phyloP scores from a whole-genome alignment of 768 basidiomycete species.

The Galerina marginata region DNA sequence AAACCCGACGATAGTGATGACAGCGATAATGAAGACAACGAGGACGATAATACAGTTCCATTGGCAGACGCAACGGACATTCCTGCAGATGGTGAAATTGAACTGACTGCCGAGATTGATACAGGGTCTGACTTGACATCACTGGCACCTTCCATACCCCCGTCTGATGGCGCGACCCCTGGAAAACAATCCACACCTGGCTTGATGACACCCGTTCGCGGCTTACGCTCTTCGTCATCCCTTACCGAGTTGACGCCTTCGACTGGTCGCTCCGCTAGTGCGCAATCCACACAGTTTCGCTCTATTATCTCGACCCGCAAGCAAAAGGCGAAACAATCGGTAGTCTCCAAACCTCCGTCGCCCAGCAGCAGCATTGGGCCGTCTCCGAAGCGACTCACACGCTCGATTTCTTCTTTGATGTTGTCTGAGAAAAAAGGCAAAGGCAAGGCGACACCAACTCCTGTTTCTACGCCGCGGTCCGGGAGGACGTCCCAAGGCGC shows the following conservation, averaged over 20 bases:
- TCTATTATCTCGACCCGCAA: constrained; percentile 66
- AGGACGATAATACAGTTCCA: constrained; percentile 52
- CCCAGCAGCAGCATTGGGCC: constrained; percentile 21
- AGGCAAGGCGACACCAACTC: constrained; percentile 43
- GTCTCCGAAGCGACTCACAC: constrained; percentile 36
- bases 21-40: constrained; percentile 53
- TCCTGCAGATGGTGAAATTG: constrained; percentile 57
- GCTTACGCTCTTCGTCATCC: constrained; percentile 44
- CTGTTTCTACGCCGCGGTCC: constrained; percentile 34
- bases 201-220: constrained; percentile 37
- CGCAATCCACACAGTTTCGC: constrained; percentile 46
- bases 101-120: constrained; percentile 55
- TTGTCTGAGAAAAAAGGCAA: constrained; percentile 39
- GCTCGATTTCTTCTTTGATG: constrained; percentile 35
- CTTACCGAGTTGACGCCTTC: constrained; percentile 48
- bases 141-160: constrained; percentile 43
- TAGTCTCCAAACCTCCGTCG: constrained; percentile 17
- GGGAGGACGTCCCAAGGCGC: constrained; percentile 24
- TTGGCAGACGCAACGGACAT: constrained; percentile 52
- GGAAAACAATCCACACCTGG: constrained; percentile 32
- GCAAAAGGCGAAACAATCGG: constrained; percentile 48
- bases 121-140: constrained; percentile 52
- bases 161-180: constrained; percentile 34
- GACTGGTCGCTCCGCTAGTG: constrained; percentile 35
- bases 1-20: constrained; percentile 65